Base-by-base conservation (phyloP, 2,329 filamentous ascomycete species). In the Fusarium sp. region DNA sequence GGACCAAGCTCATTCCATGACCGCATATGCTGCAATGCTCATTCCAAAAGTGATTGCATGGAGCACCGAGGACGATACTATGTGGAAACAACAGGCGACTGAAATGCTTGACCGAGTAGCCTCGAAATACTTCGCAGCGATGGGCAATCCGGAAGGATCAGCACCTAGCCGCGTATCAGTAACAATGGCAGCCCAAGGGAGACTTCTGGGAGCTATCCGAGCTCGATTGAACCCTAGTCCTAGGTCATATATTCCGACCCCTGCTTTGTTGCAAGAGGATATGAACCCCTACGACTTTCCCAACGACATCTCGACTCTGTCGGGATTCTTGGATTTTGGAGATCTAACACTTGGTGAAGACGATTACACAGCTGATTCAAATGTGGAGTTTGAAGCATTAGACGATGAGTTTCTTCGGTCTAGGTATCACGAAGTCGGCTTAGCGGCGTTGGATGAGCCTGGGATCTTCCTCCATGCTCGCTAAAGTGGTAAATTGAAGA, bases 21-120 rank as follows among this genome's bases (percentile, higher is more conserved):
- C 61, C 8, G 45, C 59, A 3, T 61, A 40, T 12, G 45, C 59
- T 5, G 25, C 38, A 12, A 62, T 62, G 55, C 42, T 61, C 11
- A 3, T 61, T 2, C 45, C 29, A 6, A 62, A 60, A 14, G 20
- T 60, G 4, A 5, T 62, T 1, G 9, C 15, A 8, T 45, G 45
- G 1, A 38, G 14, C 6, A 38, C 29, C 4, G 20, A 52, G 6
- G 38, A 18, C 8, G 15, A 20, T 8, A 3, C 20, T 5, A 16
- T 40, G 2, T 27, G 29, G 2, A 52, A 40, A 12, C 22, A 22
- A 1, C 29, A 25, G 8, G 45, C 45, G 6, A 3, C 43, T 2
- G 14, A 1, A 2, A 27, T 43, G 7, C 3, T 61, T 5, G 15
- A 9, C 9, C 29, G 30, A 32, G 45, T 11, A 2, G 20, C 38